Evolutionary conservation across 1,284 basidiomycete genomes (phyloP).

Genomic region (Testicularia cyperi): DNA sequence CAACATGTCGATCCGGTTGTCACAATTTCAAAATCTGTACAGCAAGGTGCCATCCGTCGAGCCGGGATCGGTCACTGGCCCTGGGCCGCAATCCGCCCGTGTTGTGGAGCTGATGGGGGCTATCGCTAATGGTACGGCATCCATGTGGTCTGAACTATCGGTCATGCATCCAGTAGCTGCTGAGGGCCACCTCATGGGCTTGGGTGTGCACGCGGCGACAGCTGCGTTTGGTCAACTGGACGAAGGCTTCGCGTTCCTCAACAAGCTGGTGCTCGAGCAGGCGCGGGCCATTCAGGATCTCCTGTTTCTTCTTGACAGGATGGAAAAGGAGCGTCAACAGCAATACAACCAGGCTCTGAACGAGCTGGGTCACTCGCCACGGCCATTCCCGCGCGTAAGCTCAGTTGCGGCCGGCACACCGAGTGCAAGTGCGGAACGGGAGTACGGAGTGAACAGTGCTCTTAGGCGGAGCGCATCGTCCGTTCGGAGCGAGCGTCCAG

Average conservation of each 20-base stretch:
- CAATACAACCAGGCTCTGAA: conserved; percentile 32
- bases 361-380: conserved; percentile 25
- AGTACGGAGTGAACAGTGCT: no score
- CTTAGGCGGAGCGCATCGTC: conserved; percentile 9
- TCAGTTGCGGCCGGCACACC: no score
- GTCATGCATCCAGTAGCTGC: conserved; percentile 37
- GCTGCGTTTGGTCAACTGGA: conserved; percentile 35
- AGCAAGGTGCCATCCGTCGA: conserved; percentile 16
- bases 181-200: conserved; percentile 27
- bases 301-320: conserved; percentile 29
- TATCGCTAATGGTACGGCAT: conserved; percentile 19
- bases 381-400: conserved; percentile 29
- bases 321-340: conserved; percentile 34
- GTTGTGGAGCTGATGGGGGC: conserved; percentile 33
- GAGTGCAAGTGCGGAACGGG: no score
- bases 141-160: conserved; percentile 32
- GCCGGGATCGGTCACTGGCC: background rate
- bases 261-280: conserved; percentile 35
- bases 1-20: conserved; percentile 26
- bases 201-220: conserved; percentile 16
- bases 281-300: conserved; percentile 33
- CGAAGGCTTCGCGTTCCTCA: conserved; percentile 30
- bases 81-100: conserved; percentile 18
- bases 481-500: conserved; percentile 8
- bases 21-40: conserved; percentile 32